phyloP scores from a whole-genome alignment of 441 rosid species.

The Macaranga tanarius region DNA sequence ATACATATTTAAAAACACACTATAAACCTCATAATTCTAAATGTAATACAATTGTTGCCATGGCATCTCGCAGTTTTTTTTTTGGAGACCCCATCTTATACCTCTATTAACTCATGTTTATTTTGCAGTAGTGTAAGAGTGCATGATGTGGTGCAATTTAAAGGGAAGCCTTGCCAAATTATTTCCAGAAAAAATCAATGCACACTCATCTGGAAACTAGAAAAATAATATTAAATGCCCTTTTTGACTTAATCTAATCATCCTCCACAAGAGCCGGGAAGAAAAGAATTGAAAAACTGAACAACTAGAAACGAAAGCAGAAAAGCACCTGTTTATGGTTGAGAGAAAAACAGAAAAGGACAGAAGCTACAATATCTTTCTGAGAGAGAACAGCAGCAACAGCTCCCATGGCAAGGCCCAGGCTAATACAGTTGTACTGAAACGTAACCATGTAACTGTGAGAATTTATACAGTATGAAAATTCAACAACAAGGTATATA shows the following conservation, averaged over 20 bases:
- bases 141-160: not conserved
- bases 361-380: conserved; percentile 59
- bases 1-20: not conserved
- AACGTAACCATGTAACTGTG: conserved; percentile 25
- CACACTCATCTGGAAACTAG: conserved; percentile 7
- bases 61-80: no score
- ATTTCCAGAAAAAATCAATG: not conserved
- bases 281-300: not conserved
- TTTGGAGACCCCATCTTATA: not conserved
- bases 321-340: conserved; percentile 85
- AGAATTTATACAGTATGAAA: conserved; percentile 14
- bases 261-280: no score
- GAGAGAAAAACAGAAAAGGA: conserved; percentile 78
- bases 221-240: not conserved
- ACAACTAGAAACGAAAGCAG: not conserved
- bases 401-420: conserved; percentile 77
- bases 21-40: not conserved
- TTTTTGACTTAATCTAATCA: not conserved
- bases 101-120: not conserved
- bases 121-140: not conserved
- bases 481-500: not conserved
- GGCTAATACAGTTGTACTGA: conserved; percentile 91
- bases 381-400: conserved; percentile 70
- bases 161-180: not conserved
- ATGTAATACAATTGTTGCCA: not conserved